Conservation (phyloP, 441 rosid genomes). For the Erodium texanum region DNA sequence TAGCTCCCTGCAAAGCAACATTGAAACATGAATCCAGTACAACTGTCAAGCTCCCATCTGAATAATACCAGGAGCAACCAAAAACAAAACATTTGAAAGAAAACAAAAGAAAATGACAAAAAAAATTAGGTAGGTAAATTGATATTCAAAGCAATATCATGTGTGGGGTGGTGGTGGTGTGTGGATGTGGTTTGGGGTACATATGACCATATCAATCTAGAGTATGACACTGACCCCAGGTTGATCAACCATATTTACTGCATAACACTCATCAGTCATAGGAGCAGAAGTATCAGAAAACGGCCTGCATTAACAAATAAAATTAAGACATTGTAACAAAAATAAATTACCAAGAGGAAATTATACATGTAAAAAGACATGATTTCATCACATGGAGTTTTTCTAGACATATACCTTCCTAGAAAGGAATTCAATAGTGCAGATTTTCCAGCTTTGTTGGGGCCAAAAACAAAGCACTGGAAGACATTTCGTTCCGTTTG, state of each 20-base stretch:
- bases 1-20: slow-evolving; percentile 30
- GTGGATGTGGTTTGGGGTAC: not conserved
- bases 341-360: not conserved
- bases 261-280: slow-evolving; percentile 42
- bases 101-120: too few relatives aligned
- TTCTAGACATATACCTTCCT: slow-evolving; percentile 34
- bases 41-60: too few relatives aligned
- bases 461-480: slow-evolving; percentile 60
- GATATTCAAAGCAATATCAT: not conserved
- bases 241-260: slow-evolving; percentile 41
- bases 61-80: too few relatives aligned
- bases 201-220: not conserved
- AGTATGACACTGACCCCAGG: slow-evolving; percentile 34
- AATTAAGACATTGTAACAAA: slow-evolving; percentile 7
- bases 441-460: slow-evolving; percentile 57
- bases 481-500: slow-evolving; percentile 51
- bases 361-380: not conserved
- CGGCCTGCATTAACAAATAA: slow-evolving; percentile 35
- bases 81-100: too few relatives aligned
- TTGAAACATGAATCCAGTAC: too few relatives aligned
- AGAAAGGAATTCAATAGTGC: slow-evolving; percentile 47
- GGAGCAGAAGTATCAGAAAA: slow-evolving; percentile 39
- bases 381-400: not conserved
- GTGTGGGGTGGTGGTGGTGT: not conserved
- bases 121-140: not conserved